These are phyloP conservation scores for Acanthamoeba castellanii DNA, from an alignment of 208 protist species.

Conservation along the genomic window DNA sequence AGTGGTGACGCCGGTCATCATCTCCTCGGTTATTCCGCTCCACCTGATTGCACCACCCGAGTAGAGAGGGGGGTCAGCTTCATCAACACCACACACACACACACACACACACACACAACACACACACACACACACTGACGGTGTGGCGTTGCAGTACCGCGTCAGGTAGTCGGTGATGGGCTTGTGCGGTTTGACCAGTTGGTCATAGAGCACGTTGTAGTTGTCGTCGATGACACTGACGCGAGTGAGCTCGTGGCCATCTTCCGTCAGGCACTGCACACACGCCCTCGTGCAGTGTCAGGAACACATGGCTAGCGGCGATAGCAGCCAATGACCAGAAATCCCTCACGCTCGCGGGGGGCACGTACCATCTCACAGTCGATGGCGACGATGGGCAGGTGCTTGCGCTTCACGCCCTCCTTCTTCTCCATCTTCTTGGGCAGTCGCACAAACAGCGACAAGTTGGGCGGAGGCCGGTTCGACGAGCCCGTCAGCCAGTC, in stretches of 20 bases:
- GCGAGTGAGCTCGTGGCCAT: constrained; percentile 91
- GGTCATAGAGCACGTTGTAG: constrained; percentile 91
- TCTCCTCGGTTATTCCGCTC: constrained; percentile 92
- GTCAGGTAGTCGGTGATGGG: constrained; percentile 94
- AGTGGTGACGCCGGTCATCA: constrained; percentile 89
- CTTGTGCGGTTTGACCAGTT: constrained; percentile 91
- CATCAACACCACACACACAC: not conserved
- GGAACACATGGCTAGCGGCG: not conserved
- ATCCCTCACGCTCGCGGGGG: not conserved
- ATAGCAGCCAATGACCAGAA: too few species aligned
- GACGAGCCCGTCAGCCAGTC: not conserved
- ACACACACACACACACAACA: not conserved
- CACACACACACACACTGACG: not conserved
- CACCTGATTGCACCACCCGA: not conserved
- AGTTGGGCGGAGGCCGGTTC: not conserved
- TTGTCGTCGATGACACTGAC: constrained; percentile 91
- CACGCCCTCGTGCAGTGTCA: not conserved
- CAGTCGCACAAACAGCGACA: constrained; percentile 9
- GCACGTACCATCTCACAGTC: constrained; percentile 93
- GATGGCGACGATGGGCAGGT: constrained; percentile 85
- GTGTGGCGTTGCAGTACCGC: constrained; percentile 78
- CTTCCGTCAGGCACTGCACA: constrained; percentile 84
- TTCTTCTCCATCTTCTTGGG: constrained; percentile 28
- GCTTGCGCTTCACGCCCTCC: not conserved
- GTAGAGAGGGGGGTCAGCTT: too few species aligned